These are phyloP conservation scores for Stachybotrys chartarum DNA, from an alignment of 2,329 filamentous ascomycete species.

Conservation along the genomic window DNA sequence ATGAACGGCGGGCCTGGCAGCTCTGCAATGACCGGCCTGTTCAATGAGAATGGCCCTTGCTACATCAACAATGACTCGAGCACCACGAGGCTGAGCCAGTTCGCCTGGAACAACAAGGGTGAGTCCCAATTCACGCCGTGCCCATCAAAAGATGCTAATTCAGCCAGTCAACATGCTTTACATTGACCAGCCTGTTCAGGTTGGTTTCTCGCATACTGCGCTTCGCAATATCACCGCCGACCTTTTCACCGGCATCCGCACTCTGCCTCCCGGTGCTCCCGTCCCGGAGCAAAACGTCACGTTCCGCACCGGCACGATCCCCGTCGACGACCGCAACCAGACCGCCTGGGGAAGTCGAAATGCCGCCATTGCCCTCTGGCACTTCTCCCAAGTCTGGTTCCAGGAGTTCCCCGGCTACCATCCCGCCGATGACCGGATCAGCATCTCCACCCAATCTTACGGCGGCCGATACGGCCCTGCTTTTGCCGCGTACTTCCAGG, in stretches of 20 bases:
- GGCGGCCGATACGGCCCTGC: conserved; percentile 53
- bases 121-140: background rate
- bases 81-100: conserved; percentile 47
- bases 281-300: conserved; percentile 10
- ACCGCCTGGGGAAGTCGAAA: conserved; percentile 21
- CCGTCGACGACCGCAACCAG: conserved; percentile 16
- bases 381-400: conserved; percentile 53
- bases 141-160: background rate
- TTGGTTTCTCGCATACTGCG: conserved; percentile 20
- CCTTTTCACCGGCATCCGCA: conserved; percentile 3
- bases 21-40: conserved; percentile 13
- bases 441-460: conserved; percentile 47
- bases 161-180: conserved; percentile 54
- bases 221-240: conserved; percentile 11
- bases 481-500: conserved; percentile 46
- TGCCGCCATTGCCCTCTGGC: conserved; percentile 37
- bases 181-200: conserved; percentile 52
- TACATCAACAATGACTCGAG: conserved; percentile 40
- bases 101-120: conserved; percentile 53
- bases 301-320: conserved; percentile 16
- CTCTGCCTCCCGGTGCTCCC: conserved; percentile 1
- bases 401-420: conserved; percentile 56
- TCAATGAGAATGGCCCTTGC: conserved; percentile 38
- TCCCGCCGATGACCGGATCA: conserved; percentile 40
- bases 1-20: conserved; percentile 53